A percentile compares a stretch with the other conserved stretches of the same genome.
Conservation (phyloP, 768 basidiomycete genomes). For the Leccinum longicurvipes region DNA sequence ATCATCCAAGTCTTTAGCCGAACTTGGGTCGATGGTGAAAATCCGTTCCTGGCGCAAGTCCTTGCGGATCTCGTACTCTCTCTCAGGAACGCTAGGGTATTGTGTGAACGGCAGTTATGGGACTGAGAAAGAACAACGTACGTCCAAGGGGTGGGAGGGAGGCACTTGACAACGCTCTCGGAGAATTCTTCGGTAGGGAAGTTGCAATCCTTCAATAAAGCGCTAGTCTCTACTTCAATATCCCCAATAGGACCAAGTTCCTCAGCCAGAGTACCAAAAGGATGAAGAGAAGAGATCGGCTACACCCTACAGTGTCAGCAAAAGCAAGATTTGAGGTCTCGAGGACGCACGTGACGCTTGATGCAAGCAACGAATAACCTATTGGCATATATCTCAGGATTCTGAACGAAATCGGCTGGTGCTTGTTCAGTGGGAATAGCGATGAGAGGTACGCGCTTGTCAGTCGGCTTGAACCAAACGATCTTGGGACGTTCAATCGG, state of each 20-base stretch:
- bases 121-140: constrained; percentile 35
- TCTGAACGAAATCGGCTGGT: constrained; percentile 92
- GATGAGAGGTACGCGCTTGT: constrained; percentile 97
- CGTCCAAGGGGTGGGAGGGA: constrained; percentile 95
- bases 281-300: constrained; percentile 96
- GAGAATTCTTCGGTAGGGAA: constrained; percentile 98
- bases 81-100: constrained; percentile 70
- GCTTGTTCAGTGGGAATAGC: constrained; percentile 99
- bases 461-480: constrained; percentile 99
- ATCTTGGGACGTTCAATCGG: constrained; percentile 94
- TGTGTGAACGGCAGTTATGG: constrained; percentile 9
- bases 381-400: constrained; percentile 86
- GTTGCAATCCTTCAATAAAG: constrained; percentile 96
- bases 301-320: constrained; percentile 31
- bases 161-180: constrained; percentile 91
- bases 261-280: constrained; percentile 97
- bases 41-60: constrained; percentile 82
- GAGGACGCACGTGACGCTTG: constrained; percentile 82
- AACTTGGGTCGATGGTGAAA: constrained; percentile 90
- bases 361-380: constrained; percentile 96
- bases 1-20: constrained; percentile 92
- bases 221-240: constrained; percentile 96
- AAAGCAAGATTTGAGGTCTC: constrained; percentile 6
- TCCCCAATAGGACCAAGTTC: constrained; percentile 99
- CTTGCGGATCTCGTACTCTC: constrained; percentile 82